Conservation (phyloP, 345 rosid genomes). For the Citrus medica region DNA sequence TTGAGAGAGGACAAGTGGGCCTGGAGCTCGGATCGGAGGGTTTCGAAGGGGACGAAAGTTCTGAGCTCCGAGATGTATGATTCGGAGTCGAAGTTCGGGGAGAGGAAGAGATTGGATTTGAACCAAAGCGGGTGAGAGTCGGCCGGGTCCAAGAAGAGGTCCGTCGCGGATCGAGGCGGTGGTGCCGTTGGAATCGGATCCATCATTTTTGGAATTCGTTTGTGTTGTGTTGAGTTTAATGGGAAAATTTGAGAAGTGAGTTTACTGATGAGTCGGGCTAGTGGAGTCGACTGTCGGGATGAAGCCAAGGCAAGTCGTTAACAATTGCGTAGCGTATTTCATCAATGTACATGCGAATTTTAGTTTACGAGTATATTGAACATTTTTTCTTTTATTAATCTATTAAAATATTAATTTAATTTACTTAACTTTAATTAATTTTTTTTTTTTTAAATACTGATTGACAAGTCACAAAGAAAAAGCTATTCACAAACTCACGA, state of each 20-base stretch:
- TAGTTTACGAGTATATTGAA: no score
- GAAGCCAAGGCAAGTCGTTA: not conserved
- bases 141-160: constrained; percentile 86
- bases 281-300: not conserved
- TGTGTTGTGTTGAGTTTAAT: not conserved
- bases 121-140: constrained; percentile 94
- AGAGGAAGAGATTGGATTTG: constrained; percentile 81
- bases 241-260: not conserved
- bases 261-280: not conserved
- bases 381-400: no score
- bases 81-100: constrained; percentile 79
- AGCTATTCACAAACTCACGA: no score
- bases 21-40: constrained; percentile 93
- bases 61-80: constrained; percentile 92
- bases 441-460: no score
- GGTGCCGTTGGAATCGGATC: constrained; percentile 45
- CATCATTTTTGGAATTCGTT: constrained; percentile 28
- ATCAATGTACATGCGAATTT: no score
- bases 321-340: not conserved
- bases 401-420: no score
- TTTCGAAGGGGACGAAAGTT: constrained; percentile 89
- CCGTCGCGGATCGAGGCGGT: constrained; percentile 84
- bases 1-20: constrained; percentile 83
- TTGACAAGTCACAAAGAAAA: no score
- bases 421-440: no score